phyloP scores from a whole-genome alignment of 2,329 filamentous ascomycete species.

The Cladosporium velox region DNA sequence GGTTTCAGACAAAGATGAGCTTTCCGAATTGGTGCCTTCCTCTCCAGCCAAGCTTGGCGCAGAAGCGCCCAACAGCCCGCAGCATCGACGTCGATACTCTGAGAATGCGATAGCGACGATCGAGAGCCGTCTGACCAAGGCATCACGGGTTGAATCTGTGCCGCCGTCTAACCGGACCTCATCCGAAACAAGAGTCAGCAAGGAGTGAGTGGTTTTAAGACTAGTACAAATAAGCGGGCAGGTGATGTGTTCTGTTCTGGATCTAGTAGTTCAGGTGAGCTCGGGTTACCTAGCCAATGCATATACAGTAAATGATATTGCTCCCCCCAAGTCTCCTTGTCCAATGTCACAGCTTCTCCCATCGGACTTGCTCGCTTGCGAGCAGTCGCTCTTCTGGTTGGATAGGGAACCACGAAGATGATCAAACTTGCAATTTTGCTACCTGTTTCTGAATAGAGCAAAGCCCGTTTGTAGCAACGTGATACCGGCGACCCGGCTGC shows the following conservation, averaged over 20 bases:
- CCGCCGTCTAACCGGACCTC: slow-evolving; percentile 9
- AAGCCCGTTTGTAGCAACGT: slow-evolving; percentile 7
- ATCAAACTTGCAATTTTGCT: background rate
- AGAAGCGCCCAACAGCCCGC: slow-evolving; percentile 14
- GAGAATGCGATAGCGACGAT: slow-evolving; percentile 29
- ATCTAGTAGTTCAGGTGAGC: background rate
- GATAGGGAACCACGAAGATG: background rate
- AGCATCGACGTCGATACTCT: slow-evolving; percentile 34
- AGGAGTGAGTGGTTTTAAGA: slow-evolving; percentile 1
- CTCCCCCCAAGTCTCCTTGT: background rate
- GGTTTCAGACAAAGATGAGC: slow-evolving; percentile 20
- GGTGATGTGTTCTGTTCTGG: background rate
- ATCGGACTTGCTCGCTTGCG: slow-evolving; percentile 14
- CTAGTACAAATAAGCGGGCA: background rate
- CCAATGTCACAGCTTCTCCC: background rate
- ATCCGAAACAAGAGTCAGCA: slow-evolving; percentile 19
- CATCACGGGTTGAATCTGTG: slow-evolving; percentile 2
- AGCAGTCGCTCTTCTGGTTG: background rate
- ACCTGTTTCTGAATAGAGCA: background rate
- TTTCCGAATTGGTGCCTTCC: slow-evolving; percentile 24
- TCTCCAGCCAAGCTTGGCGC: slow-evolving; percentile 23
- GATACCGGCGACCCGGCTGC: slow-evolving; percentile 16
- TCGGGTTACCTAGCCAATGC: slow-evolving; percentile 1
- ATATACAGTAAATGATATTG: slow-evolving; percentile 1
- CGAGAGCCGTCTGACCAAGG: slow-evolving; percentile 5